phyloP scores from a whole-genome alignment of 495 filamentous ascomycete species.

The Oidiodendron maius region DNA sequence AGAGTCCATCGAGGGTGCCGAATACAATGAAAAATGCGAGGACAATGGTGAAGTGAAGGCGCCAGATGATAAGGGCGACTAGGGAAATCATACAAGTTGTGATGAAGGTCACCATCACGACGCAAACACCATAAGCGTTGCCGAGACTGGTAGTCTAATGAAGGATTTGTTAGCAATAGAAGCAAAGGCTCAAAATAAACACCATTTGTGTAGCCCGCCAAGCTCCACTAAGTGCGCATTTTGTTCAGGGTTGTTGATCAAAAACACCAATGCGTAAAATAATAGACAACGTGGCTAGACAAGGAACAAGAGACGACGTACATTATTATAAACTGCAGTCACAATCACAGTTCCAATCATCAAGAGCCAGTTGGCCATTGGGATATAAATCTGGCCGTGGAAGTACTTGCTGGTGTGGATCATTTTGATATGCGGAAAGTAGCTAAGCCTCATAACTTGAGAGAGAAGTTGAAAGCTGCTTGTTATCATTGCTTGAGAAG shows the following conservation, averaged over 20 bases:
- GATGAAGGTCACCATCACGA: slow-evolving; percentile 69
- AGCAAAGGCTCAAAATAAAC: no score
- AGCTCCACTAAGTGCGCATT: no score
- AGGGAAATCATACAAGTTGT: slow-evolving; percentile 64
- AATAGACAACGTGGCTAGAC: not conserved
- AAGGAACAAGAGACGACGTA: slow-evolving; percentile 19
- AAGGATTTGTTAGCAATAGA: no score
- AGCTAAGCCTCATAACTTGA: slow-evolving; percentile 67
- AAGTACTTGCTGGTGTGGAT: slow-evolving; percentile 58
- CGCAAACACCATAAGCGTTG: slow-evolving; percentile 54
- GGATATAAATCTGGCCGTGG: slow-evolving; percentile 65
- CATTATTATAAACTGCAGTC: slow-evolving; percentile 63
- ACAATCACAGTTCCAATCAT: slow-evolving; percentile 65
- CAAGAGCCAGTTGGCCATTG: slow-evolving; percentile 62
- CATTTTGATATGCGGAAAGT: slow-evolving; percentile 67
- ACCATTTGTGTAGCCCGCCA: no score
- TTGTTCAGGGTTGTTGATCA: no score
- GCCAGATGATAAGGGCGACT: slow-evolving; percentile 62
- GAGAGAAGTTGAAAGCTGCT: slow-evolving; percentile 61
- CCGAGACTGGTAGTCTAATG: slow-evolving; percentile 39
- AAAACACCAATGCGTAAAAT: not conserved
- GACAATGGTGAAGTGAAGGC: slow-evolving; percentile 23
- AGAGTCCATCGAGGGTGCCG: slow-evolving; percentile 55
- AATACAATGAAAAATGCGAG: slow-evolving; percentile 43
- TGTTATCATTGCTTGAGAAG: slow-evolving; percentile 69